These are phyloP conservation scores for Calonectria hawksworthii DNA, from an alignment of 2,329 filamentous ascomycete species.

Conservation along the genomic window DNA sequence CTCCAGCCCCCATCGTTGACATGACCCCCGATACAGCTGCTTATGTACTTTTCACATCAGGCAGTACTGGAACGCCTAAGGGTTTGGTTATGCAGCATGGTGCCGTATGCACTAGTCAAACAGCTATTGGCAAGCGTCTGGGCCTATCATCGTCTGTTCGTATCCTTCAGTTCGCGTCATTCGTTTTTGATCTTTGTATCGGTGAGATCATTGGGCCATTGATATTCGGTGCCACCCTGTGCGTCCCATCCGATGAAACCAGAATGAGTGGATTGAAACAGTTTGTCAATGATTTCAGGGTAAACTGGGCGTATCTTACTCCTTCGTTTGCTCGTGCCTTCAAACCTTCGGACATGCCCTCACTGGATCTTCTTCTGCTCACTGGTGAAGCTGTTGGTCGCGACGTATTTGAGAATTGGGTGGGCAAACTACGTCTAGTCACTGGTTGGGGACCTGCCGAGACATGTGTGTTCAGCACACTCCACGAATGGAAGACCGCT, in stretches of 20 bases:
- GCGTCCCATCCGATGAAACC: slow-evolving; percentile 20
- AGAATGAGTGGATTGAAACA: slow-evolving; percentile 12
- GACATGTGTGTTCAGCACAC: neutral
- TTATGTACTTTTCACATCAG: slow-evolving; percentile 46
- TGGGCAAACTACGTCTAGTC: slow-evolving; percentile 20
- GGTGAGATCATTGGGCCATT: slow-evolving; percentile 22
- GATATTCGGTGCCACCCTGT: slow-evolving; percentile 23
- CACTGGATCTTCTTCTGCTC: slow-evolving; percentile 17
- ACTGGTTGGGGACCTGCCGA: slow-evolving; percentile 41
- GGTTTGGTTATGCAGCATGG: slow-evolving; percentile 40
- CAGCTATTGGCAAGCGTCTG: slow-evolving; percentile 11
- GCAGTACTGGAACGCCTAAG: slow-evolving; percentile 44
- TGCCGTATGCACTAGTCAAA: slow-evolving; percentile 27
- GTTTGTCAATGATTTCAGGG: neutral
- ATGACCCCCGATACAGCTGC: neutral
- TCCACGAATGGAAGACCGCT: neutral
- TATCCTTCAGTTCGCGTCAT: slow-evolving; percentile 28
- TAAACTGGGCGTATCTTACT: slow-evolving; percentile 4
- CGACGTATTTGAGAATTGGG: slow-evolving; percentile 33
- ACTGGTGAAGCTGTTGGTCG: slow-evolving; percentile 30
- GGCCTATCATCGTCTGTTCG: slow-evolving; percentile 5
- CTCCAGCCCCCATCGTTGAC: neutral
- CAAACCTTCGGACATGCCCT: neutral
- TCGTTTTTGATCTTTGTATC: slow-evolving; percentile 20
- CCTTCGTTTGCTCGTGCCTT: slow-evolving; percentile 11